These are phyloP conservation scores for Trichoderma erinaceum DNA, from an alignment of 495 filamentous ascomycete genomes.

Conservation along the genomic window DNA sequence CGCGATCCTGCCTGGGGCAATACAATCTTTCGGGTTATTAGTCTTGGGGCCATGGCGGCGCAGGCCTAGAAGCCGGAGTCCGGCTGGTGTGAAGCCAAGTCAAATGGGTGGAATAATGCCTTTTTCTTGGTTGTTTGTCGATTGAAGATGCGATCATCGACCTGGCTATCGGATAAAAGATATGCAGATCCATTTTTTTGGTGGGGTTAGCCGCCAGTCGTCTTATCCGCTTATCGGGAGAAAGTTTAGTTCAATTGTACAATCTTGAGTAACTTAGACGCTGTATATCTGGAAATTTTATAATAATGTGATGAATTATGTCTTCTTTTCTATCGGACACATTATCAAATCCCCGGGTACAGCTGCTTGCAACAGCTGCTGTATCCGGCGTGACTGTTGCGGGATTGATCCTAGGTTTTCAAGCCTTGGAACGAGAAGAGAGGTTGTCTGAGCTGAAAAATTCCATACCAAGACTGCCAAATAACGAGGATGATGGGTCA, in stretches of 20 bases:
- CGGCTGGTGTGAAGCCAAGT: neutral
- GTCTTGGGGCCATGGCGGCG: constrained; percentile 4
- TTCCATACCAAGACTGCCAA: constrained; percentile 58
- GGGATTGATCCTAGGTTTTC: constrained; percentile 63
- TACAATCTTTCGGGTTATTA: neutral
- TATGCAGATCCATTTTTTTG: no score
- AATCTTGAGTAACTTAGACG: neutral
- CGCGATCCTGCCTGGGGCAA: neutral
- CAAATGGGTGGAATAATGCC: neutral
- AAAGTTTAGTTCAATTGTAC: neutral
- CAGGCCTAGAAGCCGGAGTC: constrained; percentile 2
- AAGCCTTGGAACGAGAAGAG: constrained; percentile 55
- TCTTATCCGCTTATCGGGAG: neutral
- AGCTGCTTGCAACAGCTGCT: constrained; percentile 70
- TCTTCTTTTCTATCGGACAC: constrained; percentile 33
- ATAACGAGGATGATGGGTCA: constrained; percentile 21
- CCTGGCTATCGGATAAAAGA: no score
- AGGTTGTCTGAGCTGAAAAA: constrained; percentile 62
- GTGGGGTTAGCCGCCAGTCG: no score
- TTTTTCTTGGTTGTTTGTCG: neutral
- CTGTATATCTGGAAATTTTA: neutral
- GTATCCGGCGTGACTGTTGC: constrained; percentile 71
- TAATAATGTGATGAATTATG: constrained; percentile 22
- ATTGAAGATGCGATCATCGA: neutral
- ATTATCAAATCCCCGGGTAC: constrained; percentile 37